Conservation (phyloP, 2,329 filamentous ascomycete genomes). For the Aspergillus proliferans region DNA sequence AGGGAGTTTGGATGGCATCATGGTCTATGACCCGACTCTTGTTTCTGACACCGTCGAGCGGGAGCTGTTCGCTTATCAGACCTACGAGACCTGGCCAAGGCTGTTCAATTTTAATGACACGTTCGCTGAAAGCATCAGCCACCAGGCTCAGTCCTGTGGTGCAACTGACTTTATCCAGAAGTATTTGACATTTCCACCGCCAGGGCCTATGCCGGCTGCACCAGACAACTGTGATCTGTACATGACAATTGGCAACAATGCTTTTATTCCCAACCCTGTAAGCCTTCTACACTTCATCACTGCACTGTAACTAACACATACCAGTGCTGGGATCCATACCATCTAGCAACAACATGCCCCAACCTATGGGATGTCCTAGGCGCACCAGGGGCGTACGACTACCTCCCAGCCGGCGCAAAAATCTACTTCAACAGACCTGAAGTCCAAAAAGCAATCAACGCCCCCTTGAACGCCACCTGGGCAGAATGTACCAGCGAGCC, state of each 20-base stretch:
- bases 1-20: too few relatives aligned
- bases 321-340: too few relatives aligned
- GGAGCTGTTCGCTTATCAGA: too few relatives aligned
- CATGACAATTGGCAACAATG: slow-evolving; percentile 50
- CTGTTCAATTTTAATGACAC: too few relatives aligned
- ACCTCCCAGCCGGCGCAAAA: slow-evolving; percentile 55
- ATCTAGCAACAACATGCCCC: slow-evolving; percentile 55
- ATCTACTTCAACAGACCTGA: slow-evolving; percentile 67
- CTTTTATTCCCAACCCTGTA: slow-evolving; percentile 19
- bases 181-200: slow-evolving; percentile 49
- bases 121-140: too few relatives aligned
- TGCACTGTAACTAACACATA: too few relatives aligned
- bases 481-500: slow-evolving; percentile 27
- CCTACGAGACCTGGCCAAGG: too few relatives aligned
- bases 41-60: too few relatives aligned
- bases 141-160: slow-evolving; percentile 35
- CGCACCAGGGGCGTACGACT: slow-evolving; percentile 50
- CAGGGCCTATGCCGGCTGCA: slow-evolving; percentile 6
- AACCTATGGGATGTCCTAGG: slow-evolving; percentile 62
- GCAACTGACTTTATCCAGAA: slow-evolving; percentile 43
- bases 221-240: slow-evolving; percentile 52
- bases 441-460: slow-evolving; percentile 64
- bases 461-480: slow-evolving; percentile 36
- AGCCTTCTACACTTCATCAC: too few relatives aligned
- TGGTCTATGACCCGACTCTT: too few relatives aligned